Evolutionary conservation across 2,329 filamentous ascomycete species (phyloP).

Genomic region (Neonectria sp.): DNA sequence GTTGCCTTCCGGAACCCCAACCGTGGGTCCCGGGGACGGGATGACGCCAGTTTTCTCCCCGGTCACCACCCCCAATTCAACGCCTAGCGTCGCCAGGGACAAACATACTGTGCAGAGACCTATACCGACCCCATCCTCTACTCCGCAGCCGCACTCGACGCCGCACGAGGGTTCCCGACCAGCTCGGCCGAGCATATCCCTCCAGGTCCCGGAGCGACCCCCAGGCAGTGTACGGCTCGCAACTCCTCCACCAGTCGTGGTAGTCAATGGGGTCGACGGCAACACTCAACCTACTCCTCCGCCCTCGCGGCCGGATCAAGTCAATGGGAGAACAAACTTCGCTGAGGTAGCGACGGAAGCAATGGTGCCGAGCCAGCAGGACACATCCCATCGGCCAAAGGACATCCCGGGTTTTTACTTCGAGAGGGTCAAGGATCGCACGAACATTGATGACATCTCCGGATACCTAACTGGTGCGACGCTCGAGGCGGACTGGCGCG

Average conservation of each 20-base stretch:
- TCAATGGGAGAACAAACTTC: slow-evolving; percentile 32
- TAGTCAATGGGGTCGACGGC: slow-evolving; percentile 39
- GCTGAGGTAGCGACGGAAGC: slow-evolving; percentile 41
- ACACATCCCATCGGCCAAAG: slow-evolving; percentile 23
- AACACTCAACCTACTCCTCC: neutral
- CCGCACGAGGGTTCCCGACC: slow-evolving; percentile 44
- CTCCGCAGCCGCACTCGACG: slow-evolving; percentile 32
- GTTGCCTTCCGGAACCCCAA: slow-evolving; percentile 29
- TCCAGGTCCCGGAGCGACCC: slow-evolving; percentile 65
- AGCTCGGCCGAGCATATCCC: slow-evolving; percentile 56
- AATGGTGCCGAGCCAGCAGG: slow-evolving; percentile 22
- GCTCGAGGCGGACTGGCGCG: slow-evolving; percentile 66
- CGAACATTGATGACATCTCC: slow-evolving; percentile 72
- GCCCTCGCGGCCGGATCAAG: slow-evolving; percentile 16
- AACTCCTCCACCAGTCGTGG: slow-evolving; percentile 63
- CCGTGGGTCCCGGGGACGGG: slow-evolving; percentile 29
- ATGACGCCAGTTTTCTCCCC: slow-evolving; percentile 22
- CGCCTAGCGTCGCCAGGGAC: slow-evolving; percentile 7
- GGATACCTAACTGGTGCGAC: slow-evolving; percentile 67
- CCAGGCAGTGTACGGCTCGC: slow-evolving; percentile 74
- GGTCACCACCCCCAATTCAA: slow-evolving; percentile 14
- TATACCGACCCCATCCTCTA: slow-evolving; percentile 27
- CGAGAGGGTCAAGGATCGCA: slow-evolving; percentile 60
- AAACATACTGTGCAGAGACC: slow-evolving; percentile 16
- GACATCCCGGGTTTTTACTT: slow-evolving; percentile 52